Conservation (phyloP, 208 protist genomes). For the Ichthyophonus hoferi region DNA sequence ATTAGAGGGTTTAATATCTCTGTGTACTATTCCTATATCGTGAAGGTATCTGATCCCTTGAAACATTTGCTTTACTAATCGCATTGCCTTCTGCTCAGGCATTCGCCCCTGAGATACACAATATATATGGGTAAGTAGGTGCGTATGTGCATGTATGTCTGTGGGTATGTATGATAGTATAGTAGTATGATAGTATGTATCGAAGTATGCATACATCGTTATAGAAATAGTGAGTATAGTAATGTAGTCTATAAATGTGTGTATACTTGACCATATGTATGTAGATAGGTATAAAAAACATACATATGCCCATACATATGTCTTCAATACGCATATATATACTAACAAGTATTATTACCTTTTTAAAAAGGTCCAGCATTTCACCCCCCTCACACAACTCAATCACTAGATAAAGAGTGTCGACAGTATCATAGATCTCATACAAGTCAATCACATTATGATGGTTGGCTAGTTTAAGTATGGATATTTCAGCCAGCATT, state of each 20-base stretch:
- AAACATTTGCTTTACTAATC: constrained; percentile 8
- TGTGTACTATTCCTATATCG: constrained; percentile 49
- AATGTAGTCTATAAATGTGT: no score
- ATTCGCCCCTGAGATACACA: neutral
- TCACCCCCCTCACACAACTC: neutral
- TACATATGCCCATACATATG: no score
- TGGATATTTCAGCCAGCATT: constrained; percentile 15
- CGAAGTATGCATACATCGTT: no score
- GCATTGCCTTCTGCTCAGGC: neutral
- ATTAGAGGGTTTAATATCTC: constrained; percentile 56
- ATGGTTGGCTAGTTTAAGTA: constrained; percentile 16
- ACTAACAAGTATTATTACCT: neutral
- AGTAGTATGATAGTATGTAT: no score
- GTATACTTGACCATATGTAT: no score
- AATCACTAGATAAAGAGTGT: neutral
- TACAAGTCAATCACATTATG: constrained; percentile 2
- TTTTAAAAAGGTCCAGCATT: neutral
- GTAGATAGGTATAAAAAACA: no score
- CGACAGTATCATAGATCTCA: constrained; percentile 7
- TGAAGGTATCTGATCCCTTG: constrained; percentile 51
- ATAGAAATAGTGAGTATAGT: no score
- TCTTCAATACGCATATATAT: no score
- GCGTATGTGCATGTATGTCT: no score
- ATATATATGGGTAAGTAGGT: no score
- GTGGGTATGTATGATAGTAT: no score